Conservation (phyloP, 805 yeast species). For the Kurtzmaniella fragi region DNA sequence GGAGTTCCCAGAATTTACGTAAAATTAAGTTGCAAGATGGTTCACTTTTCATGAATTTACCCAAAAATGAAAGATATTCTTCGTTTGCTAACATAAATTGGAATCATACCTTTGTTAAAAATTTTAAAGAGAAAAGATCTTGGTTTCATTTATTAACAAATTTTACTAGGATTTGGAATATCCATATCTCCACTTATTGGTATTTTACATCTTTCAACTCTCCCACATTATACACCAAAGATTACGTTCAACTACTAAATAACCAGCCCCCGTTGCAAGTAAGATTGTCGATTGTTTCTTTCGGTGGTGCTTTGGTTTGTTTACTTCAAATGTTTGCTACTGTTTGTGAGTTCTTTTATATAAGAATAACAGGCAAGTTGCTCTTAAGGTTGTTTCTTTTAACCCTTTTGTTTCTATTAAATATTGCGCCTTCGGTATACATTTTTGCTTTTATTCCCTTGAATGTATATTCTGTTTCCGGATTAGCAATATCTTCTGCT, state of each 20-base stretch:
- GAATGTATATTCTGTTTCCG: constrained; percentile 19
- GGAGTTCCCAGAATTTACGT: constrained; percentile 37
- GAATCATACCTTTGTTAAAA: constrained; percentile 39
- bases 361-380: constrained; percentile 2
- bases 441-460: constrained; percentile 20
- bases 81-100: constrained; percentile 32
- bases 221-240: constrained; percentile 42
- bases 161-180: constrained; percentile 50
- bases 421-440: constrained; percentile 25
- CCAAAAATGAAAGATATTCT: constrained; percentile 24
- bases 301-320: constrained; percentile 43
- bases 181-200: constrained; percentile 49
- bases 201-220: constrained; percentile 47
- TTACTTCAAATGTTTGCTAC: constrained; percentile 21
- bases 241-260: constrained; percentile 35
- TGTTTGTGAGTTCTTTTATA: constrained; percentile 13
- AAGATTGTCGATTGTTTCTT: constrained; percentile 37
- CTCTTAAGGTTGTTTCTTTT: constrained; percentile 11
- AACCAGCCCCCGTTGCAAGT: constrained; percentile 44
- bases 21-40: constrained; percentile 31
- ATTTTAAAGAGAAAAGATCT: constrained; percentile 43
- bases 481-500: constrained; percentile 15
- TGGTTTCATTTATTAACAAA: constrained; percentile 49
- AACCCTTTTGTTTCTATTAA: constrained; percentile 13
- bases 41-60: constrained; percentile 19